Evolutionary conservation across 1,284 basidiomycete species (phyloP).

Genomic region (Cutaneotrichosporon mucoides): DNA sequence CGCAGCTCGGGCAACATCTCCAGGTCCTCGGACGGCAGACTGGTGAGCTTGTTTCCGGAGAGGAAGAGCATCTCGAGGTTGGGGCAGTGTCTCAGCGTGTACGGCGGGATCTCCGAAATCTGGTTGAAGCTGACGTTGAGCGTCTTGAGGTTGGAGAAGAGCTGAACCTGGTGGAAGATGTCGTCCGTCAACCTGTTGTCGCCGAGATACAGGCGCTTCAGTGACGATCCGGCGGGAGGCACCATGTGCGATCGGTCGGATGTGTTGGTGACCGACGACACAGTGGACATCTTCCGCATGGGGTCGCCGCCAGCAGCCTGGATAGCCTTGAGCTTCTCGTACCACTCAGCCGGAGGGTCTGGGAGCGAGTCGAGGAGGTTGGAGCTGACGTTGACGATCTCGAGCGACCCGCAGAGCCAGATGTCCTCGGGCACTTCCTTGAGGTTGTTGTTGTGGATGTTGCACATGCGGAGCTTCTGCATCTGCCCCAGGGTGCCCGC

Average conservation of each 20-base stretch:
- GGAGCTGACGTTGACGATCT: slow-evolving; percentile 78
- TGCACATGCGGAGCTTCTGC: slow-evolving; percentile 69
- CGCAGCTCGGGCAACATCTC: slow-evolving; percentile 63
- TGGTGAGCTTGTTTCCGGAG: slow-evolving; percentile 87
- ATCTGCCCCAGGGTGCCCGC: slow-evolving; percentile 66
- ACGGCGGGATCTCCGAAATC: slow-evolving; percentile 79
- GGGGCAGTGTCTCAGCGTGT: slow-evolving; percentile 67
- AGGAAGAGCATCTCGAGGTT: slow-evolving; percentile 82
- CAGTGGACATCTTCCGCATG: slow-evolving; percentile 24
- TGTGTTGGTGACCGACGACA: slow-evolving; percentile 58
- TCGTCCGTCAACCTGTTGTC: slow-evolving; percentile 89
- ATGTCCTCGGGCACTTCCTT: slow-evolving; percentile 68
- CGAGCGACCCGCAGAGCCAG: slow-evolving; percentile 78
- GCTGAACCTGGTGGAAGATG: slow-evolving; percentile 66
- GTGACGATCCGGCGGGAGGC: slow-evolving; percentile 19
- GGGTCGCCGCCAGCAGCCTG: slow-evolving; percentile 17
- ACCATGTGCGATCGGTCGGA: slow-evolving; percentile 11
- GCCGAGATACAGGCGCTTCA: slow-evolving; percentile 67
- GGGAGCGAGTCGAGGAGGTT: slow-evolving; percentile 77
- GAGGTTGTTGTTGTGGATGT: slow-evolving; percentile 90
- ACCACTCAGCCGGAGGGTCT: slow-evolving; percentile 54
- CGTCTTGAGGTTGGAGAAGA: slow-evolving; percentile 70
- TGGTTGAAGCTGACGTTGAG: slow-evolving; percentile 96
- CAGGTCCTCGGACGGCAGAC: slow-evolving; percentile 82
- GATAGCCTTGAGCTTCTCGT: slow-evolving; percentile 20